These are phyloP conservation scores for Talaromyces sp. DNA, from an alignment of 2,329 filamentous ascomycete genomes.

Conservation along the genomic window DNA sequence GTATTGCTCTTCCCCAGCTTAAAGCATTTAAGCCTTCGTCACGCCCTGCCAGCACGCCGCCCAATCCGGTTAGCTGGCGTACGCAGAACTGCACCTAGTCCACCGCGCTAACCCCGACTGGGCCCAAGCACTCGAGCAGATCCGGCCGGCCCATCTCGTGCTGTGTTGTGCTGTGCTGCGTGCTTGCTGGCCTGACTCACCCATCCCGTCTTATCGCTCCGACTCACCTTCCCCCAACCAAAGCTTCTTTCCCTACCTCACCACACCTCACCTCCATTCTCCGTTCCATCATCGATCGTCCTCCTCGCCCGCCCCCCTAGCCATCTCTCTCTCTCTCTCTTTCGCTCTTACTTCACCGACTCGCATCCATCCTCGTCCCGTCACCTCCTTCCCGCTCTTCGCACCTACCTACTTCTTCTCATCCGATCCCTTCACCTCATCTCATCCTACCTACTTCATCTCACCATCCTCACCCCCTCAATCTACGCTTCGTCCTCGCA, in stretches of 20 bases:
- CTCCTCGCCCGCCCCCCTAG: slow-evolving; percentile 1
- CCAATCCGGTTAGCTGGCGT: background rate
- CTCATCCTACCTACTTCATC: slow-evolving; percentile 13
- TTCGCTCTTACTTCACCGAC: slow-evolving; percentile 12
- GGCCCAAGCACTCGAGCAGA: slow-evolving; percentile 4
- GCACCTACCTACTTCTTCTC: slow-evolving; percentile 7
- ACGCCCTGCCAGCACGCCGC: slow-evolving; percentile 14
- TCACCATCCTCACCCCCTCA: slow-evolving; percentile 12
- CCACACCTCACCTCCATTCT: slow-evolving; percentile 12
- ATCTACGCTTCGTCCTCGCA: slow-evolving; percentile 1
- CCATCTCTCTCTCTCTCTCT: slow-evolving; percentile 9
- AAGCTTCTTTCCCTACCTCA: background rate
- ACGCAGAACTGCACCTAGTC: background rate
- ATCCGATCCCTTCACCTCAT: slow-evolving; percentile 8
- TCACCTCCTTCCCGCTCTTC: slow-evolving; percentile 9
- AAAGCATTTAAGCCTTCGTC: background rate
- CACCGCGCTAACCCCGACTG: background rate
- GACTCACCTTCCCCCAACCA: background rate
- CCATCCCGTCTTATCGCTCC: slow-evolving; percentile 7
- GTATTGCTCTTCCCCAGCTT: slow-evolving; percentile 12
- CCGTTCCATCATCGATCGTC: slow-evolving; percentile 12
- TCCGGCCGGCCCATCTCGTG: slow-evolving; percentile 9
- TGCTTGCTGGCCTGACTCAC: slow-evolving; percentile 3
- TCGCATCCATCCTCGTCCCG: slow-evolving; percentile 14
- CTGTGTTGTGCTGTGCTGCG: slow-evolving; percentile 3